A percentile compares a stretch with the other conserved stretches of the same genome.
phyloP scores from a whole-genome alignment of 495 filamentous ascomycete genomes.

The Hypomontagnella submonticulosa region DNA sequence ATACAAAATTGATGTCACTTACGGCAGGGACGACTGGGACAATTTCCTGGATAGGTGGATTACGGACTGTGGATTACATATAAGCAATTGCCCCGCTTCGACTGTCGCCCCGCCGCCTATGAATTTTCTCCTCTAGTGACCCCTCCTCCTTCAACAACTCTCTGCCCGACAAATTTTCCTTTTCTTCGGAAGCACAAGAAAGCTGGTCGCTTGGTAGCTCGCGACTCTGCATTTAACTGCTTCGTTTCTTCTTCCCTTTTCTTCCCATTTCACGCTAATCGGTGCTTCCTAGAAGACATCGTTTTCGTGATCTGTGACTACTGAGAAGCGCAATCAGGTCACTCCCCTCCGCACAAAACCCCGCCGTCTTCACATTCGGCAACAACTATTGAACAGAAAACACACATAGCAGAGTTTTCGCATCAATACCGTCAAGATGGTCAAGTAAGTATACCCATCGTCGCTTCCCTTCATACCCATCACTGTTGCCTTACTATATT shows the following conservation, averaged over 20 bases:
- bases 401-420: constrained; percentile 49
- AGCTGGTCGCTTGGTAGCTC: constrained; percentile 48
- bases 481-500: constrained; percentile 23
- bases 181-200: constrained; percentile 20
- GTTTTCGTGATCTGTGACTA: constrained; percentile 32
- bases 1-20: constrained; percentile 25
- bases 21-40: neutral
- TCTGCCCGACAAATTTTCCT: constrained; percentile 42
- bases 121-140: constrained; percentile 40
- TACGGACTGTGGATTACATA: too few species aligned
- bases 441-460: constrained; percentile 79
- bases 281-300: constrained; percentile 41
- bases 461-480: constrained; percentile 1
- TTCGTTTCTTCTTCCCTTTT: constrained; percentile 25
- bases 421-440: constrained; percentile 92
- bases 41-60: constrained; percentile 7
- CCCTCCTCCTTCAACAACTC: constrained; percentile 35
- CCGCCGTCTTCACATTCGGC: constrained; percentile 30
- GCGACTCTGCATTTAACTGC: constrained; percentile 41
- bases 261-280: constrained; percentile 19
- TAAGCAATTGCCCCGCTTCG: constrained; percentile 35
- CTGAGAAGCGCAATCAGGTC: constrained; percentile 37
- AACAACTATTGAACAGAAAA: constrained; percentile 44
- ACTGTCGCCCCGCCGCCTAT: constrained; percentile 21
- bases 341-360: constrained; percentile 37